A percentile compares a stretch with the other conserved stretches of the same genome.
These are phyloP conservation scores for Hondaea fermentalgiana DNA, from an alignment of 108 stramenopile genomes.

Conservation along the genomic window DNA sequence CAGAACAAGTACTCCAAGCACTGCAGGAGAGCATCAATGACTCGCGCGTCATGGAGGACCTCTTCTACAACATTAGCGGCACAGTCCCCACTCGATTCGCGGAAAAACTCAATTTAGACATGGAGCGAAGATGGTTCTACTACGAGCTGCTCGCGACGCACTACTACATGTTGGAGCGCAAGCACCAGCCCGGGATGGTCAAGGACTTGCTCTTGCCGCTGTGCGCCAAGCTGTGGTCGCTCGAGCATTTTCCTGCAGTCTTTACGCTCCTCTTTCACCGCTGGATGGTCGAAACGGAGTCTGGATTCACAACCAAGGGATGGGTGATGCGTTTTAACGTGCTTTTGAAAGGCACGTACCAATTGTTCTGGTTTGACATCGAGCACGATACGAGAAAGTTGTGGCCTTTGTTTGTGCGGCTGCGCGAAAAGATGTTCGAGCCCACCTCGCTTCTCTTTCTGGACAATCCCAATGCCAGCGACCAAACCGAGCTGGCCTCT, in stretches of 20 bases:
- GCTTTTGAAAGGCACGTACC: background rate
- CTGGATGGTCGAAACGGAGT: background rate
- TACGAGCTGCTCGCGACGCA: constrained; percentile 9
- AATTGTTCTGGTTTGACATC: constrained; percentile 10
- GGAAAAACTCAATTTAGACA: constrained; percentile 4
- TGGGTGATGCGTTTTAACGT: constrained; percentile 15
- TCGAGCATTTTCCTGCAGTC: constrained; percentile 5
- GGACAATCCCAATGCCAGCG: background rate
- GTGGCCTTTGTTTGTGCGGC: background rate
- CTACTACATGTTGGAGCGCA: background rate
- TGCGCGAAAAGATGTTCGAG: background rate
- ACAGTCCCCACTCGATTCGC: background rate
- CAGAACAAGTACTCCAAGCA: background rate
- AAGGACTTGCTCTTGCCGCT: background rate
- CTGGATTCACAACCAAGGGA: background rate
- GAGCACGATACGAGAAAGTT: background rate
- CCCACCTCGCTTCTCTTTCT: background rate
- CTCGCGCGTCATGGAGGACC: background rate
- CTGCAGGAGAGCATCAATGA: background rate
- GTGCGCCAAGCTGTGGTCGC: constrained; percentile 8
- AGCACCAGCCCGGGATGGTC: background rate
- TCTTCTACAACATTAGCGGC: background rate
- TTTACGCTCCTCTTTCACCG: background rate
- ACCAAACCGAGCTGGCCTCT: background rate
- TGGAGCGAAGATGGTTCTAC: constrained; percentile 1